Percentiles rank a stretch among this genome's conserved stretches.
phyloP scores from a whole-genome alignment of 2,329 filamentous ascomycete species.

The Pseudocercospora fuligena region DNA sequence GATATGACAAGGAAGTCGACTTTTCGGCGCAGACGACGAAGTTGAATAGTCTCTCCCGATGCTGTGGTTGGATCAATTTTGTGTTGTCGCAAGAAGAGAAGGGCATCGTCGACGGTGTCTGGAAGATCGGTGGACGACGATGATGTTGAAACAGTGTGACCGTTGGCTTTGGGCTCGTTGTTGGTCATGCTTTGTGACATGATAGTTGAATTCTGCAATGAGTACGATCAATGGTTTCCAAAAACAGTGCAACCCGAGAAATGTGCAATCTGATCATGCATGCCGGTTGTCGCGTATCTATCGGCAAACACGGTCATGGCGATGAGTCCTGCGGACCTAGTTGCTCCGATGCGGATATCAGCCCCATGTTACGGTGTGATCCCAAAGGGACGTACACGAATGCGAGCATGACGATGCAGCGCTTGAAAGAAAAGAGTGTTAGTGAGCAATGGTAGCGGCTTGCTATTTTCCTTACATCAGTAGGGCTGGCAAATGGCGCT shows the following conservation, averaged over 20 bases:
- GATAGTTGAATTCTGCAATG: background rate
- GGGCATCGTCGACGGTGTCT: conserved; percentile 2
- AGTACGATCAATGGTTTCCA: background rate
- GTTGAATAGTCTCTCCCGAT: background rate
- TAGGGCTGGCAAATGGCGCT: background rate
- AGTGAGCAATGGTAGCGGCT: background rate
- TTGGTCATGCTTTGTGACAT: background rate
- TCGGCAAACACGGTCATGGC: too few relatives aligned
- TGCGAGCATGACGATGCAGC: too few relatives aligned
- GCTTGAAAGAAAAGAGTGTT: conserved; percentile 4
- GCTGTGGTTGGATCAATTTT: background rate
- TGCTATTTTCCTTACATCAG: background rate
- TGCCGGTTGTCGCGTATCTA: too few relatives aligned
- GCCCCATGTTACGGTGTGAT: too few relatives aligned
- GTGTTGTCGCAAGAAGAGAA: conserved; percentile 4
- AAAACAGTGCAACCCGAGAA: too few relatives aligned
- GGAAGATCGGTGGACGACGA: background rate
- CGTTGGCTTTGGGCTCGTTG: background rate
- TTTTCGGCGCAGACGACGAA: conserved; percentile 47
- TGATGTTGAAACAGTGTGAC: background rate
- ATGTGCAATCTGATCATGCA: too few relatives aligned
- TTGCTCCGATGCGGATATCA: too few relatives aligned
- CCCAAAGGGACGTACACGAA: too few relatives aligned
- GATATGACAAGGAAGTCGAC: conserved; percentile 65
- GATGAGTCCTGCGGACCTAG: too few relatives aligned